phyloP scores from a whole-genome alignment of 1,139 yeast species.

The Suhomyces anneliseae region DNA sequence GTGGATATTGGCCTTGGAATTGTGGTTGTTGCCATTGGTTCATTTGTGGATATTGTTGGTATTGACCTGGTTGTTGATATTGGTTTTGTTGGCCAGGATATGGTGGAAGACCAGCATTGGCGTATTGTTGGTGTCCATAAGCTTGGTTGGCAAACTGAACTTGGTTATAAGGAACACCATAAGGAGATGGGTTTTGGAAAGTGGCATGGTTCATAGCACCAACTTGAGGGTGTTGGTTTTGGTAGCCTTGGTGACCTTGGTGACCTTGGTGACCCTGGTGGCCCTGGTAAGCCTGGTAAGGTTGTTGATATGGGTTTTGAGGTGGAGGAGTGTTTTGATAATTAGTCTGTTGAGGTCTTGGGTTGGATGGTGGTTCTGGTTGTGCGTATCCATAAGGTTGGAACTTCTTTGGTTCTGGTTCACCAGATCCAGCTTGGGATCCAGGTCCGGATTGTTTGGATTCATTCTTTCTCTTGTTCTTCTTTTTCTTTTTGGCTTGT shows the following conservation, averaged over 20 bases:
- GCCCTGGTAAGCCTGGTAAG: slow-evolving; percentile 4
- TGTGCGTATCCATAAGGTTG: slow-evolving; percentile 29
- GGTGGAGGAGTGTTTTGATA: neutral
- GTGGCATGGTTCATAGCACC: neutral
- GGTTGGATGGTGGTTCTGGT: slow-evolving; percentile 12
- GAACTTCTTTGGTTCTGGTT: slow-evolving; percentile 14
- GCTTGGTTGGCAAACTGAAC: slow-evolving; percentile 10
- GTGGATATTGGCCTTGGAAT: slow-evolving; percentile 17
- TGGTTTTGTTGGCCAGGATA: slow-evolving; percentile 7
- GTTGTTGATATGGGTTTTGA: slow-evolving; percentile 15
- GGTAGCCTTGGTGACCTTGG: neutral
- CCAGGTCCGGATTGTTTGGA: slow-evolving; percentile 14
- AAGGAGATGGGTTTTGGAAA: slow-evolving; percentile 11
- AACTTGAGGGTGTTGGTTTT: neutral
- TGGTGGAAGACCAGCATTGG: slow-evolving; percentile 4
- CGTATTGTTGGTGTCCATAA: slow-evolving; percentile 4
- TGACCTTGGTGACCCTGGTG: slow-evolving; percentile 12
- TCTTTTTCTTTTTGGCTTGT: slow-evolving; percentile 57
- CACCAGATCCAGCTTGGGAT: slow-evolving; percentile 6
- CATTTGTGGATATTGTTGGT: slow-evolving; percentile 6
- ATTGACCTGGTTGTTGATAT: slow-evolving; percentile 2
- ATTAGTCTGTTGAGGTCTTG: slow-evolving; percentile 11
- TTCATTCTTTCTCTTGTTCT: slow-evolving; percentile 35
- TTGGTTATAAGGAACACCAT: slow-evolving; percentile 18
- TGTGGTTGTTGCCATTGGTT: slow-evolving; percentile 4